Evolutionary conservation across 257 asterid genomes (phyloP).

Genomic region (Capsicum rhomboideum): DNA sequence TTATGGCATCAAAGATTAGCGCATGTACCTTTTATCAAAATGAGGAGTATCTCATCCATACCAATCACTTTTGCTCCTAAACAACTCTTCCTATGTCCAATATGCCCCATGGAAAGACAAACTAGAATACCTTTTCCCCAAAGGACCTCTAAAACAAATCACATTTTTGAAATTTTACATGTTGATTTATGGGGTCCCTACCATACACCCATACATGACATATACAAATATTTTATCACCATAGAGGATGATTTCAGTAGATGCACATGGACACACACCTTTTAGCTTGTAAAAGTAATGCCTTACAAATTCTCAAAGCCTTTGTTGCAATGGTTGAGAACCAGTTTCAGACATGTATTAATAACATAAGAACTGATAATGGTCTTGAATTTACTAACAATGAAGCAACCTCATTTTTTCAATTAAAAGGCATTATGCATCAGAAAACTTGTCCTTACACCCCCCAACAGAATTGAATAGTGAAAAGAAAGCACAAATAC

Average conservation of each 20-base stretch:
- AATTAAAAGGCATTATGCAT: background rate
- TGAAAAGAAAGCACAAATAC: too few species aligned
- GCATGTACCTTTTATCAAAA: background rate
- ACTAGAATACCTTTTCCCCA: background rate
- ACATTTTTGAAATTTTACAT: background rate
- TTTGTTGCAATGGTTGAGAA: background rate
- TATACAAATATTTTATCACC: background rate
- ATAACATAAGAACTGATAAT: background rate
- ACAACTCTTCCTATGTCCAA: background rate
- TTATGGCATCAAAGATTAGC: background rate
- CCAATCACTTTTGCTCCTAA: too few species aligned
- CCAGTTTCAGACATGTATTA: background rate
- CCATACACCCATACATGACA: background rate
- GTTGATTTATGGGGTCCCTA: background rate
- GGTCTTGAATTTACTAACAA: background rate
- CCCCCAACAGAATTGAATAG: background rate
- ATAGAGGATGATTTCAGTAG: background rate
- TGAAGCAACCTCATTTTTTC: background rate
- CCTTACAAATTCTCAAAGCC: background rate
- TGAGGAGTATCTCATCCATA: background rate
- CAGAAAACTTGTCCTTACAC: background rate
- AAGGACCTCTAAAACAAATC: too few species aligned
- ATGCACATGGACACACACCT: background rate
- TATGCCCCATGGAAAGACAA: background rate
- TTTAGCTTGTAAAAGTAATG: too few species aligned